Evolutionary conservation across 192 early-diverging fungal genomes (phyloP).

Genomic region (Umbelopsis sp.): DNA sequence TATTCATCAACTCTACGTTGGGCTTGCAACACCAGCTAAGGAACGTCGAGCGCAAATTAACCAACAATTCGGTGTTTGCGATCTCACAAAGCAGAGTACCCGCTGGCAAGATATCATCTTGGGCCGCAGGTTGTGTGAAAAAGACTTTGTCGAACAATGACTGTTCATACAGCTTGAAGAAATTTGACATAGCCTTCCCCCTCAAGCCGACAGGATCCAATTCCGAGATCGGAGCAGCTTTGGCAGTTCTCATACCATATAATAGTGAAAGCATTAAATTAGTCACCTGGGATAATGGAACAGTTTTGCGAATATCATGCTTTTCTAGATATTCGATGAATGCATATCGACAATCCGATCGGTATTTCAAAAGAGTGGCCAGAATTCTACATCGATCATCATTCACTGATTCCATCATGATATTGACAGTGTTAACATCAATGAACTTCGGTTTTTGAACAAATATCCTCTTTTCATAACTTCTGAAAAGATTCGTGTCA

Average conservation of each 20-base stretch:
- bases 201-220: background rate
- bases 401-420: slow-evolving; percentile 20
- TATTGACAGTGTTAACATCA: background rate
- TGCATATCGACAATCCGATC: background rate
- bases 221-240: background rate
- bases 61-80: background rate
- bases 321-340: background rate
- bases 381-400: slow-evolving; percentile 16
- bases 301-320: background rate
- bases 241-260: background rate
- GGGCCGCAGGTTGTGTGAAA: too few relatives aligned
- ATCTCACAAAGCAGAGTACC: background rate
- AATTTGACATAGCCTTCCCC: background rate
- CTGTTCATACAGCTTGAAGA: background rate
- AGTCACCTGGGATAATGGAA: background rate
- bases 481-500: background rate
- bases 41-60: background rate
- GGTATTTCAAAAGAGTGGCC: background rate
- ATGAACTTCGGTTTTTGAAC: background rate
- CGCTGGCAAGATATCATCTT: background rate
- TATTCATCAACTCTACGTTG: background rate
- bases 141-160: too few relatives aligned
- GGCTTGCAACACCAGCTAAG: background rate
- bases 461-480: background rate
- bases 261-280: background rate